A percentile compares a stretch with the other conserved stretches of the same genome.
Evolutionary conservation across 2,329 filamentous ascomycete genomes (phyloP).

Genomic region (Plectosphaerella cucumerina): DNA sequence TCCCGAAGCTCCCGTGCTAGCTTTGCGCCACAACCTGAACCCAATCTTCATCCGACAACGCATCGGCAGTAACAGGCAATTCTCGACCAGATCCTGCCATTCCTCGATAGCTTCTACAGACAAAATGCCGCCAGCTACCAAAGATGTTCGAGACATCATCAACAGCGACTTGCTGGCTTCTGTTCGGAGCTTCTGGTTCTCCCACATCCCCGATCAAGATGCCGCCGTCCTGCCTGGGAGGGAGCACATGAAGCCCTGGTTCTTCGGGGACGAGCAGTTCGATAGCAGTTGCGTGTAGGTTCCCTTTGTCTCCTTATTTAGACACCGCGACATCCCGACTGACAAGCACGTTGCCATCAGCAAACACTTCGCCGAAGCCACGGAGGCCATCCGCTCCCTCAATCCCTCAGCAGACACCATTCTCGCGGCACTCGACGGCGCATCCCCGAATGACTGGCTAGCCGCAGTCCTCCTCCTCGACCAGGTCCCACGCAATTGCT

Average conservation of each 20-base stretch:
- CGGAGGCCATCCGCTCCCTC: slow-evolving; percentile 25
- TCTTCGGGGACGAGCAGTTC: slow-evolving; percentile 25
- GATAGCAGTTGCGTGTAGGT: slow-evolving; percentile 31
- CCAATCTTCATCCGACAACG: too few relatives aligned
- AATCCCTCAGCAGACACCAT: slow-evolving; percentile 22
- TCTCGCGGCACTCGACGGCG: slow-evolving; percentile 19
- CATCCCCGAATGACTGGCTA: slow-evolving; percentile 33
- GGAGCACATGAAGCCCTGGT: slow-evolving; percentile 27
- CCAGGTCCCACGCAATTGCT: slow-evolving; percentile 59
- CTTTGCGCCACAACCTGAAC: too few relatives aligned
- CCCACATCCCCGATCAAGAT: slow-evolving; percentile 22
- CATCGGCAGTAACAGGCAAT: too few relatives aligned
- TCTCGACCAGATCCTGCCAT: too few relatives aligned
- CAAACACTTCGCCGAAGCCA: slow-evolving; percentile 22
- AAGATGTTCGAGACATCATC: too few relatives aligned
- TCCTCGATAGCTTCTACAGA: too few relatives aligned
- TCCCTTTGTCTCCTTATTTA: too few relatives aligned
- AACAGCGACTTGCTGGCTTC: too few relatives aligned
- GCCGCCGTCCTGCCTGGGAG: slow-evolving; percentile 19
- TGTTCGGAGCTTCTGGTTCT: slow-evolving; percentile 33
- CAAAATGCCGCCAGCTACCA: too few relatives aligned
- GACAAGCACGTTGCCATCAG: slow-evolving; percentile 12
- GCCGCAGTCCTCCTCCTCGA: slow-evolving; percentile 55
- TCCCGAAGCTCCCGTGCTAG: too few relatives aligned
- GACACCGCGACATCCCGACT: too few relatives aligned